Conservation (phyloP, 805 yeast species). For the Blastobotrys robertii region DNA sequence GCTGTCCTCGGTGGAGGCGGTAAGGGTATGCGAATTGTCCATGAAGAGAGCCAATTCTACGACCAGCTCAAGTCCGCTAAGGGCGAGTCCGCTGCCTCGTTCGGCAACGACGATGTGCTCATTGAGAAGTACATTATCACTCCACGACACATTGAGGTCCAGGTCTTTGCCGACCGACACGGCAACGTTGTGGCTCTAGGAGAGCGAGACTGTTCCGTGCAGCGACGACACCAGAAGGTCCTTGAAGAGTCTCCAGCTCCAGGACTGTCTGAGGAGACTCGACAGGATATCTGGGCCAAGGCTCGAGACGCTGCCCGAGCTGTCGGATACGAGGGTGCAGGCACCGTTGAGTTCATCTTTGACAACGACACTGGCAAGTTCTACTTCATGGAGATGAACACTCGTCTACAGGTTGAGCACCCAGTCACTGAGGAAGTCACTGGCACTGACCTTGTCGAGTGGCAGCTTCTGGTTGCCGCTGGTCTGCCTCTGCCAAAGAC, state of each 20-base stretch:
- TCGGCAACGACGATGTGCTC: constrained; percentile 47
- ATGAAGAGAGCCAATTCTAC: constrained; percentile 37
- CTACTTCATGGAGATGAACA: constrained; percentile 49
- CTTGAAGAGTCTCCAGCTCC: constrained; percentile 52
- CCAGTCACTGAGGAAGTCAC: constrained; percentile 50
- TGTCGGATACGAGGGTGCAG: constrained; percentile 47
- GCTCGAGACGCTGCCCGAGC: constrained; percentile 40
- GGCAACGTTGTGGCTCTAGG: constrained; percentile 49
- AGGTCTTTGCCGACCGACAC: constrained; percentile 45
- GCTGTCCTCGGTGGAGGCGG: constrained; percentile 56
- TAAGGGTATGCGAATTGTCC: constrained; percentile 46
- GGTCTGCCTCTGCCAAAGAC: constrained; percentile 25
- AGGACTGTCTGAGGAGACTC: constrained; percentile 38
- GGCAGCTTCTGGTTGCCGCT: constrained; percentile 31
- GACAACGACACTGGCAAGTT: constrained; percentile 43
- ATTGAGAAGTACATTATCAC: constrained; percentile 46
- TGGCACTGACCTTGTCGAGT: constrained; percentile 45
- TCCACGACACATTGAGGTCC: constrained; percentile 48
- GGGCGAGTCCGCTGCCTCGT: constrained; percentile 44
- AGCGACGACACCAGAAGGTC: constrained; percentile 47
- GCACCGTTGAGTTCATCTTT: constrained; percentile 48
- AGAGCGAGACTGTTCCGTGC: constrained; percentile 49
- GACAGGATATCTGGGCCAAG: constrained; percentile 38
- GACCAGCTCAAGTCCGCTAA: constrained; percentile 42
- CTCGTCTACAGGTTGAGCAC: constrained; percentile 49